A percentile compares a stretch with the other conserved stretches of the same genome.
These are phyloP conservation scores for Lasiosphaeria miniovina DNA, from an alignment of 495 filamentous ascomycete genomes.

Conservation along the genomic window DNA sequence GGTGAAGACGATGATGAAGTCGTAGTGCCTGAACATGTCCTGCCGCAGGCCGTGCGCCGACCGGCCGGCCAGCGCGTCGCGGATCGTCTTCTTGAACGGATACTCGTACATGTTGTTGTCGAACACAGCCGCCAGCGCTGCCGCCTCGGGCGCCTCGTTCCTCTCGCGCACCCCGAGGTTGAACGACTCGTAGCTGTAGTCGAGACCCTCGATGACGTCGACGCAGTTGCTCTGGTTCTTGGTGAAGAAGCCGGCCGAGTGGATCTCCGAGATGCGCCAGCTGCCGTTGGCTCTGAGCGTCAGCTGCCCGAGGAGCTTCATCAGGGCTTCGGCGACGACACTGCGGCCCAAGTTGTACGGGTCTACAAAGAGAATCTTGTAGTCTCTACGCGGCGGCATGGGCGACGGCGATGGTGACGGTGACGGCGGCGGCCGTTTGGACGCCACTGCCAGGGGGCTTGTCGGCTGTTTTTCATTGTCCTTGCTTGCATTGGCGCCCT, in stretches of 20 bases:
- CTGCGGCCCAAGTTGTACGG: conserved; percentile 22
- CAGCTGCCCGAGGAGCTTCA: conserved; percentile 17
- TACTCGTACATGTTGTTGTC: conserved; percentile 22
- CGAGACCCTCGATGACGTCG: conserved; percentile 15
- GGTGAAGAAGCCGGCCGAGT: conserved; percentile 30
- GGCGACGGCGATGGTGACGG: conserved; percentile 8
- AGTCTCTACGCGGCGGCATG: conserved; percentile 6
- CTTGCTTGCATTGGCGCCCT: neutral
- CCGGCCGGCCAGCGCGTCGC: neutral
- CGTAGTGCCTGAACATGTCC: conserved; percentile 18
- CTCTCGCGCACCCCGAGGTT: conserved; percentile 13
- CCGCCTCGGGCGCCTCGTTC: conserved; percentile 1
- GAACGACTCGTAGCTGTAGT: conserved; percentile 20
- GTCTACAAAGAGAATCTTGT: conserved; percentile 27
- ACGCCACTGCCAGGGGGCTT: neutral
- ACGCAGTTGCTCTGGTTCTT: conserved; percentile 7
- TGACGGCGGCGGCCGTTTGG: neutral
- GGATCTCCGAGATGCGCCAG: conserved; percentile 20
- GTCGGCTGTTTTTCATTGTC: neutral
- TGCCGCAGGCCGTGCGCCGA: conserved; percentile 11
- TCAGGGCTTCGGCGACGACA: conserved; percentile 22
- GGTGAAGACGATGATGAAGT: conserved; percentile 27
- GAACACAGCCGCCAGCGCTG: conserved; percentile 19
- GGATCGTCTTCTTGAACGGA: conserved; percentile 20
- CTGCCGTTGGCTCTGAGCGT: conserved; percentile 7